phyloP scores from a whole-genome alignment of 1,139 yeast genomes.

The Suhomyces taliae region DNA sequence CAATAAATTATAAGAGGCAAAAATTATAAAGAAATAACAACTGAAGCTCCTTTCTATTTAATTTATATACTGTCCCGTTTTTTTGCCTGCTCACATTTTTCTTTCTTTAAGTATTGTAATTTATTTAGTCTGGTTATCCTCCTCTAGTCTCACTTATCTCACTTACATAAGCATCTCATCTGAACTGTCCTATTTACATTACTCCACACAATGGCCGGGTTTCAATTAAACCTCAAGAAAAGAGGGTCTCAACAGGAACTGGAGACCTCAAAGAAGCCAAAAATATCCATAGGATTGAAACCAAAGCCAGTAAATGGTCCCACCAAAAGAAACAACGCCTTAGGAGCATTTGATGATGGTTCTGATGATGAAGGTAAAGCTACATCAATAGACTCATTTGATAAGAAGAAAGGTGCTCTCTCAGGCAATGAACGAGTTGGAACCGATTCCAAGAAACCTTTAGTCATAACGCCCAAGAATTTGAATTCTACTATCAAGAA shows the following conservation, averaged over 20 bases:
- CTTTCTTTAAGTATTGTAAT: no score
- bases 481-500: conserved; percentile 9
- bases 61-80: no score
- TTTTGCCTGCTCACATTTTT: no score
- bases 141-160: no score
- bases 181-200: not conserved
- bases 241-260: conserved; percentile 5
- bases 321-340: not conserved
- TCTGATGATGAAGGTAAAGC: conserved; percentile 19
- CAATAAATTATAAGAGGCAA: no score
- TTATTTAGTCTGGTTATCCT: no score
- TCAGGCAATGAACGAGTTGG: conserved; percentile 20
- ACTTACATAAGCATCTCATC: not conserved
- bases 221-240: conserved; percentile 27
- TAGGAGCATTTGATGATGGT: conserved; percentile 16
- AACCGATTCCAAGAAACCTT: conserved; percentile 10
- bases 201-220: conserved; percentile 15
- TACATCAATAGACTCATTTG: conserved; percentile 9
- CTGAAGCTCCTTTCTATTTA: no score
- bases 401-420: conserved; percentile 20
- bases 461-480: conserved; percentile 21
- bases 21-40: no score
- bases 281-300: conserved; percentile 1
- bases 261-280: conserved; percentile 5
- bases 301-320: not conserved